Conservation (phyloP, 257 asterid genomes). For the Nicotiana obtusifolia region DNA sequence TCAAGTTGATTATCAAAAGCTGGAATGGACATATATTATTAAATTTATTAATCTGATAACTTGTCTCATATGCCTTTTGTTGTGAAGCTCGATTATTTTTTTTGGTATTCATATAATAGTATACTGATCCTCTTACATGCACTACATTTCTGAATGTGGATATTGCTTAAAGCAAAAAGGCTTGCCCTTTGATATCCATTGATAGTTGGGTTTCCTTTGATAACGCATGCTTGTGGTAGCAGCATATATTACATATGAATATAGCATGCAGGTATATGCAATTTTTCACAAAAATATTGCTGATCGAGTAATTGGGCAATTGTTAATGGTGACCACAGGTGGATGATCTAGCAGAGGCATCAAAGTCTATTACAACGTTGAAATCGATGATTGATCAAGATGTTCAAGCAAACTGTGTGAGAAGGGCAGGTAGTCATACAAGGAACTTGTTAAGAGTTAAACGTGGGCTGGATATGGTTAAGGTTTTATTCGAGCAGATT, state of each 20-base stretch:
- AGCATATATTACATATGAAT: not conserved
- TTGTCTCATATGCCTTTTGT: not conserved
- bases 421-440: conserved; percentile 80
- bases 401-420: conserved; percentile 60
- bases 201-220: not conserved
- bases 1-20: not conserved
- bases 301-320: not conserved
- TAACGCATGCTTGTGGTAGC: not conserved
- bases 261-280: not conserved
- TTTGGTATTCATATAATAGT: not conserved
- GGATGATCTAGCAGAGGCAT: conserved; percentile 66
- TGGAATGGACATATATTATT: not conserved
- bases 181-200: not conserved
- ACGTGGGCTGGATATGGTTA: conserved; percentile 94
- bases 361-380: conserved; percentile 51
- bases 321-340: conserved; percentile 39
- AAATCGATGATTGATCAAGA: conserved; percentile 75
- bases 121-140: not conserved
- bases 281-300: not conserved
- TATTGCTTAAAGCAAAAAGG: not conserved
- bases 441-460: conserved; percentile 86
- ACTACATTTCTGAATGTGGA: not conserved
- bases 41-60: not conserved
- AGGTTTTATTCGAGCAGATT: conserved; percentile 79
- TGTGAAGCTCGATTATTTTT: not conserved